A percentile compares a stretch with the other conserved stretches of the same genome.
These are phyloP conservation scores for Colletotrichum agaves DNA, from an alignment of 2,329 filamentous ascomycete species.

Conservation along the genomic window DNA sequence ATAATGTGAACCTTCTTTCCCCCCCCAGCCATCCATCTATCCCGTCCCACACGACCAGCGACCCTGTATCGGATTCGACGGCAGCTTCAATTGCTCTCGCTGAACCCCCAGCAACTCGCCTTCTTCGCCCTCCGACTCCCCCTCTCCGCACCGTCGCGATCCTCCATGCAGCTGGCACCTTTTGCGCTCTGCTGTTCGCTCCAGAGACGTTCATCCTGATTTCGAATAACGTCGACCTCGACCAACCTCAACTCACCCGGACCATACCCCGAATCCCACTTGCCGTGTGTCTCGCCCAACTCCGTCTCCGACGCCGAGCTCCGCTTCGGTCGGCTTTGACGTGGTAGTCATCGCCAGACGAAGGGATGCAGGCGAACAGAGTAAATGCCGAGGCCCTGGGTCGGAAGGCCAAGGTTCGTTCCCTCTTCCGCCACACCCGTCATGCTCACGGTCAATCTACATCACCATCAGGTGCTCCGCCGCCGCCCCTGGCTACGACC, in stretches of 20 bases:
- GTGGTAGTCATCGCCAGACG: constrained; percentile 35
- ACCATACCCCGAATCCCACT: constrained; percentile 1
- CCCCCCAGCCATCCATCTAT: constrained; percentile 16
- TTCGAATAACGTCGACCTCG: no score
- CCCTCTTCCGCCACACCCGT: background rate
- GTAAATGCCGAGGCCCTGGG: constrained; percentile 67
- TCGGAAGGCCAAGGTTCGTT: constrained; percentile 69
- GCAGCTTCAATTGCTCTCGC: constrained; percentile 24
- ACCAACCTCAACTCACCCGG: background rate
- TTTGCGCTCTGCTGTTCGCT: constrained; percentile 20
- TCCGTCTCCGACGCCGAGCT: constrained; percentile 11
- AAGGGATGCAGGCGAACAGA: constrained; percentile 65
- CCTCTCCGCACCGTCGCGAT: background rate
- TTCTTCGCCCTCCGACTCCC: background rate
- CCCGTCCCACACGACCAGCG: background rate
- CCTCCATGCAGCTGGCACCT: constrained; percentile 20
- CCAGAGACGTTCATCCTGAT: constrained; percentile 19
- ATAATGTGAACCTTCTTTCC: background rate
- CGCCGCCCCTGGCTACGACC: background rate
- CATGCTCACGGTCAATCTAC: background rate
- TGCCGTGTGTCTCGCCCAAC: background rate
- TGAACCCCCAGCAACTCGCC: background rate
- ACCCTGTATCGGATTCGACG: background rate
- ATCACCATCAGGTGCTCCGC: background rate
- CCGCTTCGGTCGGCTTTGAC: constrained; percentile 34